These are phyloP conservation scores for Croton laevigatus DNA, from an alignment of 441 rosid genomes.

Conservation along the genomic window DNA sequence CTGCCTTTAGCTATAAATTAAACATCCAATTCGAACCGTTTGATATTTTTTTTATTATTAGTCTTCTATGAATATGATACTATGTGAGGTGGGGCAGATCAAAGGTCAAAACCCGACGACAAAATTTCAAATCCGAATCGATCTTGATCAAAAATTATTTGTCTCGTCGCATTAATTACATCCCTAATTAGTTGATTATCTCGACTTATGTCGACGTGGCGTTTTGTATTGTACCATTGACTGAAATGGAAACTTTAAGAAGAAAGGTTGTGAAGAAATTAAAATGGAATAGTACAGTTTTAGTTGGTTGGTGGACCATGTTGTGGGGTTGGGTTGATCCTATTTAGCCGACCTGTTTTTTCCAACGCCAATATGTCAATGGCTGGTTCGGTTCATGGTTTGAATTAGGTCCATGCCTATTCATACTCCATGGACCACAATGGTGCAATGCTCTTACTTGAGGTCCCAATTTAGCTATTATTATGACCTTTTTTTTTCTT, in stretches of 20 bases:
- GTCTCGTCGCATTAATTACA: no score
- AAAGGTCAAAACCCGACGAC: no score
- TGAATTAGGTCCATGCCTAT: neutral
- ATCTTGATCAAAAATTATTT: no score
- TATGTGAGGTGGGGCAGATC: no score
- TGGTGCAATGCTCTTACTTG: neutral
- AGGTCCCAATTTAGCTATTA: neutral
- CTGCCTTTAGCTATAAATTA: no score
- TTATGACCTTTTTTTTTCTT: neutral
- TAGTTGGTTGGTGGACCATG: neutral
- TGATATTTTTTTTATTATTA: no score
- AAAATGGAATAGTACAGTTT: neutral
- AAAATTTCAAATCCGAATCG: no score
- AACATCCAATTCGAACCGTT: no score
- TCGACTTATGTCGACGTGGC: neutral
- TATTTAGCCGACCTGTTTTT: neutral
- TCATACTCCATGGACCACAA: neutral
- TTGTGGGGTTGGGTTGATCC: slow-evolving; percentile 16
- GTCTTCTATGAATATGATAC: no score
- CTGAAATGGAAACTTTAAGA: neutral
- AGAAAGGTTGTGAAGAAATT: neutral
- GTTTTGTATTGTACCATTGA: slow-evolving; percentile 5
- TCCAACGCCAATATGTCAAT: neutral
- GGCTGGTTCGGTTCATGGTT: neutral
- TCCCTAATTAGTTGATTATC: no score